These are phyloP conservation scores for Hirsutella minnesotensis DNA, from an alignment of 2,329 filamentous ascomycete genomes.

Conservation along the genomic window DNA sequence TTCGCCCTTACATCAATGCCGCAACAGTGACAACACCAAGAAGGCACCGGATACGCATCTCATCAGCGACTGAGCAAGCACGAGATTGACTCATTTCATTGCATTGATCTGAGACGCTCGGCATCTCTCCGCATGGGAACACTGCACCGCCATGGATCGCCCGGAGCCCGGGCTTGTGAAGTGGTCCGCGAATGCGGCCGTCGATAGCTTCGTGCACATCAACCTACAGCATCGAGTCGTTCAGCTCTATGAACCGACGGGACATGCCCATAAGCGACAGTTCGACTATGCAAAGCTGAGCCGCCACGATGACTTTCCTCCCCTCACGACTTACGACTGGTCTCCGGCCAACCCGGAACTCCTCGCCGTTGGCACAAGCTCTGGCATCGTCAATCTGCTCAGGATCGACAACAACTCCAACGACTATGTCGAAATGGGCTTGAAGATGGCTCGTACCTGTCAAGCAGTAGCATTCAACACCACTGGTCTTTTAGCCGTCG, in stretches of 20 bases:
- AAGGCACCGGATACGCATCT: too few species aligned
- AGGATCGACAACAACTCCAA: conserved; percentile 60
- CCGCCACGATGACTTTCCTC: conserved; percentile 51
- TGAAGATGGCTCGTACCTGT: conserved; percentile 66
- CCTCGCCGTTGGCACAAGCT: conserved; percentile 63
- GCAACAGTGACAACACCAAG: too few species aligned
- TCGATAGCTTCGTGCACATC: conserved; percentile 52
- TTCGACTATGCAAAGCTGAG: conserved; percentile 48
- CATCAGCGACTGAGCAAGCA: too few species aligned
- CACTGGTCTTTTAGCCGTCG: conserved; percentile 60
- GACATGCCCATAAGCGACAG: conserved; percentile 40
- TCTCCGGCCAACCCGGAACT: conserved; percentile 50
- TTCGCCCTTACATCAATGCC: too few species aligned
- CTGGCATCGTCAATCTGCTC: conserved; percentile 64
- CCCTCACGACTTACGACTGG: conserved; percentile 56
- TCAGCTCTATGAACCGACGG: conserved; percentile 51
- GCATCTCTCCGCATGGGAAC: too few species aligned
- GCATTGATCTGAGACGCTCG: too few species aligned
- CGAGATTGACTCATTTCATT: too few species aligned
- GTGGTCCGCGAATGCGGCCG: conserved; percentile 49
- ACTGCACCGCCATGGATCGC: conserved; percentile 46
- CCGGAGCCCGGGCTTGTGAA: conserved; percentile 52
- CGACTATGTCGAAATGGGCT: conserved; percentile 51
- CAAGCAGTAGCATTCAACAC: conserved; percentile 74
- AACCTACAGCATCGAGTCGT: conserved; percentile 52